phyloP scores from a whole-genome alignment of 108 stramenopile species.

The Hondaea fermentalgiana region DNA sequence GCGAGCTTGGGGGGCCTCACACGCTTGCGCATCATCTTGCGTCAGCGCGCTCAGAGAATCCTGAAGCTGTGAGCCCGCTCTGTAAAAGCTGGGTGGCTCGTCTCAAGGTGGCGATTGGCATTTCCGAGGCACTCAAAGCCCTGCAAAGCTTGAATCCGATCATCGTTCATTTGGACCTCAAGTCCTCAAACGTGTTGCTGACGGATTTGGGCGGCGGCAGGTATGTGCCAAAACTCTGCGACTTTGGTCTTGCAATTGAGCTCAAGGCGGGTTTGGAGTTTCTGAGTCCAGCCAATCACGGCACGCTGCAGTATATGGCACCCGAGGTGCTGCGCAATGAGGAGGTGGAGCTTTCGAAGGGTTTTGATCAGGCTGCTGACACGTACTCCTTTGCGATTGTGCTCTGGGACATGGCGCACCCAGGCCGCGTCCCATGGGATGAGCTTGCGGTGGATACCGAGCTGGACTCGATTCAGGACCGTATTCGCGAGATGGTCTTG shows the following conservation, averaged over 20 bases:
- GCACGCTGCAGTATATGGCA: conserved; percentile 5
- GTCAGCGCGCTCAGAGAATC: background rate
- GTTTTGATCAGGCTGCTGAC: background rate
- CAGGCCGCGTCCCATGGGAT: background rate
- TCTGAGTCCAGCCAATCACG: background rate
- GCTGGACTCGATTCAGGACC: too few relatives aligned
- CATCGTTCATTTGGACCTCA: background rate
- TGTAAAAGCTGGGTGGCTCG: conserved; percentile 9
- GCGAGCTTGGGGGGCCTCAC: background rate
- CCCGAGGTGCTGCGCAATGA: background rate
- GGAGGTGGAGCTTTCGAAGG: background rate
- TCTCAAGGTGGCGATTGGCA: background rate
- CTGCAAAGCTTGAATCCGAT: background rate
- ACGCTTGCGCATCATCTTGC: background rate
- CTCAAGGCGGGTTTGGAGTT: background rate
- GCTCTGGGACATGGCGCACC: conserved; percentile 14
- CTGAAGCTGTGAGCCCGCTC: background rate
- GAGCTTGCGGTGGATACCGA: background rate
- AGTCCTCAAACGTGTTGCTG: background rate
- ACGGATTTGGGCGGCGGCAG: background rate
- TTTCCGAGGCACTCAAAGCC: background rate
- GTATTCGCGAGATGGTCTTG: background rate
- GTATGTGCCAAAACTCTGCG: conserved; percentile 1
- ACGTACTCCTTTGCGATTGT: background rate
- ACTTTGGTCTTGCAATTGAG: background rate